Percentiles rank a stretch among this genome's conserved stretches.
phyloP scores from a whole-genome alignment of 2,329 filamentous ascomycete species.

The Cercospora canescens region DNA sequence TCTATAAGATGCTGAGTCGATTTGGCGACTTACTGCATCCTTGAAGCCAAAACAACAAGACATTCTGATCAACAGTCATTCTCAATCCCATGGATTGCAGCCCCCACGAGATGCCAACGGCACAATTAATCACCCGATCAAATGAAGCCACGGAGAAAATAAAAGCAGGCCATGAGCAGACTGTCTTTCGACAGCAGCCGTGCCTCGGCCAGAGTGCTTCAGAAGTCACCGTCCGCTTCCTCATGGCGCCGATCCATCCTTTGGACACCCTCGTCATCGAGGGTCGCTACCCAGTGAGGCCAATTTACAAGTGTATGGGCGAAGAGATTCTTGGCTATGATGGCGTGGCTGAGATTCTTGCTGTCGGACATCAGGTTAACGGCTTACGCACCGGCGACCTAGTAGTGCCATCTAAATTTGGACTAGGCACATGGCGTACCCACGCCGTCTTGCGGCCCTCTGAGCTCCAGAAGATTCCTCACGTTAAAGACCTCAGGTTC shows the following conservation, averaged over 20 bases:
- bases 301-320: background rate
- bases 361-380: background rate
- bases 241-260: background rate
- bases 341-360: background rate
- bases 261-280: background rate
- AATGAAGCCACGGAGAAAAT: background rate
- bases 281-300: background rate
- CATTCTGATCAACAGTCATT: background rate
- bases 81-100: background rate
- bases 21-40: background rate
- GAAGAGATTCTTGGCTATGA: background rate
- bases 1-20: background rate
- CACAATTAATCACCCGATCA: background rate
- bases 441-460: background rate
- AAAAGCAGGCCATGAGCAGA: background rate
- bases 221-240: background rate
- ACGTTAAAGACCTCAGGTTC: background rate
- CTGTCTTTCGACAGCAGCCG: background rate
- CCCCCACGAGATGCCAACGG: background rate
- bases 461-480: background rate
- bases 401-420: background rate
- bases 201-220: background rate
- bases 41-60: background rate
- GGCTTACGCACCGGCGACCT: background rate
- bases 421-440: background rate